A percentile compares a stretch with the other conserved stretches of the same genome.
Evolutionary conservation across 768 basidiomycete species (phyloP).

Genomic region (Russula sp.): DNA sequence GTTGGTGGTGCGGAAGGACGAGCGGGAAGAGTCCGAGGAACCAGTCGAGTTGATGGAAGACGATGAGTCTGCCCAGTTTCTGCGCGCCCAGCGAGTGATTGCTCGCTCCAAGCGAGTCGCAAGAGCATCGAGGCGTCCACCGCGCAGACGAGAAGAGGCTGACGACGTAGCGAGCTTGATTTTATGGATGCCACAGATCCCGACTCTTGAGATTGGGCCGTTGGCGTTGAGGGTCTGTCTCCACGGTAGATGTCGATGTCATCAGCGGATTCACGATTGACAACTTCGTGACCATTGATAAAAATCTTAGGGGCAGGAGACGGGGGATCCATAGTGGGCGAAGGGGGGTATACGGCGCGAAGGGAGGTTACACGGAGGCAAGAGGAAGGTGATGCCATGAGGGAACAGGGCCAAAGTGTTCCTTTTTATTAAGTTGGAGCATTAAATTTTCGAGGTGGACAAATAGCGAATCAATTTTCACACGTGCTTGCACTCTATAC

Average conservation of each 20-base stretch:
- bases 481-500: not conserved
- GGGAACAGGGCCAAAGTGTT: not conserved
- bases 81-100: slow-evolving; percentile 68
- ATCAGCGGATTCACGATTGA: slow-evolving; percentile 29
- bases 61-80: slow-evolving; percentile 40
- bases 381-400: slow-evolving; percentile 14
- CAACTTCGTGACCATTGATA: slow-evolving; percentile 22
- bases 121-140: slow-evolving; percentile 38
- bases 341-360: not conserved
- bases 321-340: slow-evolving; percentile 22
- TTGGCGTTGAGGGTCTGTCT: slow-evolving; percentile 40
- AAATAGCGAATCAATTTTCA: not conserved
- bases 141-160: slow-evolving; percentile 36
- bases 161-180: slow-evolving; percentile 42
- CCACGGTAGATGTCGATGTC: slow-evolving; percentile 63
- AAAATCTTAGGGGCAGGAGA: slow-evolving; percentile 10
- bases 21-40: slow-evolving; percentile 42
- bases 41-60: slow-evolving; percentile 44
- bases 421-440: not conserved
- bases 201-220: slow-evolving; percentile 35
- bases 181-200: slow-evolving; percentile 34
- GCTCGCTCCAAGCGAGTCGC: slow-evolving; percentile 66
- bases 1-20: slow-evolving; percentile 43
- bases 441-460: too few relatives aligned
- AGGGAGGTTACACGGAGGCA: not conserved